Base-by-base conservation (phyloP, 2,329 filamentous ascomycete species). In the Leptographium radiaticola region DNA sequence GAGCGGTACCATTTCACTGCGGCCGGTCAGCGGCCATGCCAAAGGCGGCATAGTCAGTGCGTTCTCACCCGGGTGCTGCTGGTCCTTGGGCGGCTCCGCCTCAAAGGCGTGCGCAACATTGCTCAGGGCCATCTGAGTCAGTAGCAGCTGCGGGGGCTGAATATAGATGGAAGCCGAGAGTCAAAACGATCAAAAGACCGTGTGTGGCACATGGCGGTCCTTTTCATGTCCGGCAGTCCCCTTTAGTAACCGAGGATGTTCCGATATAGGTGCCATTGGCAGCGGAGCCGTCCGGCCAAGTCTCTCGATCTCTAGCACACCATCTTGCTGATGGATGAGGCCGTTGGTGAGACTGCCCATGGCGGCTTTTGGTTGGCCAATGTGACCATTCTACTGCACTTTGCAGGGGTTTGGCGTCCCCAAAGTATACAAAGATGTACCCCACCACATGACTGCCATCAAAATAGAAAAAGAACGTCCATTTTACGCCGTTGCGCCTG, bases 1-100 rank as follows among this genome's bases (percentile, higher is more conserved):
- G 81, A 84, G 31, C 81, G 79, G 62, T 87, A 78, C 84, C 84
- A 86, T 73, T 75, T 80, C 20, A 59, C 57, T 56, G 36, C 16
- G 18, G 18, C n/a, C 18, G 30, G 31, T 34, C 30, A 39, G 34
- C 8, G 36, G 18, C 25, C 25, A 25, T 25, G 12, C 15, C 11
- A 25, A 40, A 30, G 13, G 18, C 9, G 20, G 11, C 10, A 16
- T 25, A 3, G 25, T 25, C 8, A 4, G 12, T 5, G n/a, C 5
- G 18, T 9, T 6, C 11, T 30, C 20, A 49, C 47, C 49, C 8
- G 49, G 38, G 30, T 50, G 38, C n/a, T 50, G 49, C 38, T 50
- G 49, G 25, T 50, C 49, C 30, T 50, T 50, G 49, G 49, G 49
- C 9, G 49, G 49, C 38, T 50, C 49, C 4, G 20, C 49, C 8